Evolutionary conservation across 768 basidiomycete species (phyloP).

Genomic region (Pluteus cervinus): DNA sequence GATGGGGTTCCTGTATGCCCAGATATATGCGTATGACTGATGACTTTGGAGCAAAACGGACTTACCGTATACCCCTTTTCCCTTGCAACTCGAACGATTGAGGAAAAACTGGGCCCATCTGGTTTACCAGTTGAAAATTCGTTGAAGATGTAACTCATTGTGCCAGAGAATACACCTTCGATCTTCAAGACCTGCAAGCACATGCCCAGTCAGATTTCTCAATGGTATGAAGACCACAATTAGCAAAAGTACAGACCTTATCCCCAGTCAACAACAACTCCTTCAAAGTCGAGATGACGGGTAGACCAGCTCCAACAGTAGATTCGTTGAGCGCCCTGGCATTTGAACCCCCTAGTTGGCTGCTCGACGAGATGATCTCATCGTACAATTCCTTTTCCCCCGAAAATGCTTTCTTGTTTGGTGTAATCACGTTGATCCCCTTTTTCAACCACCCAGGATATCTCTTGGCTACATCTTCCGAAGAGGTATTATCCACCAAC

Average conservation of each 20-base stretch:
- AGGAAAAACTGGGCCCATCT: conserved; percentile 75
- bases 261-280: conserved; percentile 92
- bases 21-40: not conserved
- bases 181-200: conserved; percentile 70
- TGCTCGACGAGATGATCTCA: conserved; percentile 55
- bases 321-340: conserved; percentile 79
- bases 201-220: not conserved
- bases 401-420: conserved; percentile 97
- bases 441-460: conserved; percentile 77
- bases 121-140: conserved; percentile 73
- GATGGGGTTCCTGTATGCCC: conserved; percentile 81
- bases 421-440: conserved; percentile 87
- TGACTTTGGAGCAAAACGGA: conserved; percentile 2
- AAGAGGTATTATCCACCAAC: conserved; percentile 91
- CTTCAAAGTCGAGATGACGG: conserved; percentile 86
- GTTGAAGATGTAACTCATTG: conserved; percentile 99
- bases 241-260: conserved; percentile 45
- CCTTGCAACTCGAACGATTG: conserved; percentile 82
- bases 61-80: conserved; percentile 92
- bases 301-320: conserved; percentile 94
- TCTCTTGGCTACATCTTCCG: conserved; percentile 68
- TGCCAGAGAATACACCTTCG: conserved; percentile 97
- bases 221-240: not conserved
- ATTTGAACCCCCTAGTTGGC: conserved; percentile 47
- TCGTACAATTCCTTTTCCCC: conserved; percentile 63